A percentile compares a stretch with the other conserved stretches of the same genome.
These are phyloP conservation scores for Fistulina hepatica DNA, from an alignment of 1,284 basidiomycete species.

Conservation along the genomic window DNA sequence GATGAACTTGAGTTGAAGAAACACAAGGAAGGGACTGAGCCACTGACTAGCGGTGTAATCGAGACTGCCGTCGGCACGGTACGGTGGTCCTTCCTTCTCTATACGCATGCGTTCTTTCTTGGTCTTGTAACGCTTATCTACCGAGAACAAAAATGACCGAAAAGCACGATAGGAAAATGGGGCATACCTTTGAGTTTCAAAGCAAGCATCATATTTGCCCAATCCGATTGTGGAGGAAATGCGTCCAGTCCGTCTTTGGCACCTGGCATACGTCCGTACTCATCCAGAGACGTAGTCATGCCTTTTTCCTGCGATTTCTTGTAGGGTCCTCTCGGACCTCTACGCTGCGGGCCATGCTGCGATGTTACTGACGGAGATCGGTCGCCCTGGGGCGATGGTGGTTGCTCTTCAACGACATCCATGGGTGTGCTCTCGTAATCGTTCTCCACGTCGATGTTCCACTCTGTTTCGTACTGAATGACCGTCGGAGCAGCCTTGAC, in stretches of 20 bases:
- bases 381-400: conserved; percentile 20
- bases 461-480: conserved; percentile 70
- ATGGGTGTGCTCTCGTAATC: conserved; percentile 31
- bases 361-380: conserved; percentile 28
- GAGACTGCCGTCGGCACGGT: conserved; percentile 56
- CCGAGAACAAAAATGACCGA: conserved; percentile 1
- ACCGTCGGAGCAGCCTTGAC: conserved; percentile 55
- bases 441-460: conserved; percentile 70
- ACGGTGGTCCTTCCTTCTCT: conserved; percentile 62
- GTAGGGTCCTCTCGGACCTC: conserved; percentile 37
- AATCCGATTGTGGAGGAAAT: conserved; percentile 58
- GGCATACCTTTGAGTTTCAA: conserved; percentile 58
- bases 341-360: conserved; percentile 21
- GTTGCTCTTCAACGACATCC: conserved; percentile 35
- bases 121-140: conserved; percentile 65
- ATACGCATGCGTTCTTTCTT: conserved; percentile 67
- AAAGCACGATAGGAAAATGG: conserved; percentile 1
- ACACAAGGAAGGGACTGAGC: conserved; percentile 4
- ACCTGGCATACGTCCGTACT: conserved; percentile 61
- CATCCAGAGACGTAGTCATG: conserved; percentile 47
- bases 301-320: conserved; percentile 28
- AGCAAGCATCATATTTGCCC: conserved; percentile 55
- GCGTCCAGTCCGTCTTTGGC: conserved; percentile 60
- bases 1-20: conserved; percentile 9
- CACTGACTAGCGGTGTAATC: conserved; percentile 60